phyloP scores from a whole-genome alignment of 2,329 filamentous ascomycete species.

The Thelonectria olida region DNA sequence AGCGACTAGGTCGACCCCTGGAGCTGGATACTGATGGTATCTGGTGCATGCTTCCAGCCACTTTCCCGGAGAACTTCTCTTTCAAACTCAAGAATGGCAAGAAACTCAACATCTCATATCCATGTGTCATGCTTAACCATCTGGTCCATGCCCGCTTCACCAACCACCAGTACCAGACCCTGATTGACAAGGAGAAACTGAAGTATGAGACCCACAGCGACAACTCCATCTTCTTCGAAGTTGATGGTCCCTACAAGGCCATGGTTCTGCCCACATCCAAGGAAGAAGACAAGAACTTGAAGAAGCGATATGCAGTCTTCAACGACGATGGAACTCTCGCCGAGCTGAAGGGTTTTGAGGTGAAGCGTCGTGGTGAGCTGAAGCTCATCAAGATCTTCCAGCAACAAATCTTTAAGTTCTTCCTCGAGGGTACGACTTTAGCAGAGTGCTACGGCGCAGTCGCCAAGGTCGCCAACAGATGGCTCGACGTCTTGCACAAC shows the following conservation, averaged over 20 bases:
- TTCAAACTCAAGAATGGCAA: conserved; percentile 97
- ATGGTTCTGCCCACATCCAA: conserved; percentile 98
- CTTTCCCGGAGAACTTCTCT: conserved; percentile 94
- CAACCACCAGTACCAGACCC: conserved; percentile 95
- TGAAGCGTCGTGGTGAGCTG: conserved; percentile 95
- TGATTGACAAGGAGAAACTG: conserved; percentile 81
- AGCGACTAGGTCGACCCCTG: conserved; percentile 89
- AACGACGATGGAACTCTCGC: conserved; percentile 96
- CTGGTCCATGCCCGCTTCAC: conserved; percentile 94
- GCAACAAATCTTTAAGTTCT: conserved; percentile 99
- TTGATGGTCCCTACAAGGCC: conserved; percentile 95
- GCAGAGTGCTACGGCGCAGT: conserved; percentile 91
- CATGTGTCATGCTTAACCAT: conserved; percentile 99
- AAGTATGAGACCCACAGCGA: conserved; percentile 97
- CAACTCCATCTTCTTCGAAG: conserved; percentile 99
- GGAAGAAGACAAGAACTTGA: conserved; percentile 99
- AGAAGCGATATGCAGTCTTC: conserved; percentile 99
- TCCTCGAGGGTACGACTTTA: conserved; percentile 88
- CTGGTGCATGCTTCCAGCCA: conserved; percentile 98
- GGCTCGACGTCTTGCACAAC: conserved; percentile 93
- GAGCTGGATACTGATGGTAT: conserved; percentile 99
- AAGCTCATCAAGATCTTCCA: conserved; percentile 99
- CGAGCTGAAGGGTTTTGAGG: conserved; percentile 96
- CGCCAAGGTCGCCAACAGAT: conserved; percentile 93
- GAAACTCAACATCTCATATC: conserved; percentile 95